These are phyloP conservation scores for Ustilago crameri DNA, from an alignment of 1,284 basidiomycete species.

Conservation along the genomic window DNA sequence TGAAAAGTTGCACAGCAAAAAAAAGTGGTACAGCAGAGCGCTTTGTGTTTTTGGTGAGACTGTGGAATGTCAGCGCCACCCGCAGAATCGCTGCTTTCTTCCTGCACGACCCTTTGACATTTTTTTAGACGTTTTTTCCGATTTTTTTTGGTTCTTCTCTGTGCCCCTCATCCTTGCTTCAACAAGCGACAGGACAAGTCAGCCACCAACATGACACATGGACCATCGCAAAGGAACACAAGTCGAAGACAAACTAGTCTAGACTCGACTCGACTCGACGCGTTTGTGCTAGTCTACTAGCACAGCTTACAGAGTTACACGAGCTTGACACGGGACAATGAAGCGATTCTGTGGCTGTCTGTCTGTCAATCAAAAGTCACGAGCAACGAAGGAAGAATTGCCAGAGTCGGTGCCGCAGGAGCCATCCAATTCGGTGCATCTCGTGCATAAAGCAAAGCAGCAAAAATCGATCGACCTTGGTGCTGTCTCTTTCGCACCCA, in stretches of 20 bases:
- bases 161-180: background rate
- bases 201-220: background rate
- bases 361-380: too few species aligned
- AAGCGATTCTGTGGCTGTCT: too few species aligned
- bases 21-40: slow-evolving; percentile 27
- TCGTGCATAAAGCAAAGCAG: too few species aligned
- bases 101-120: slow-evolving; percentile 14
- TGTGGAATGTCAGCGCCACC: too few species aligned
- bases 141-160: background rate
- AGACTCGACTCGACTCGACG: background rate
- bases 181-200: background rate
- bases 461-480: slow-evolving; percentile 7
- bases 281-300: background rate
- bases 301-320: too few species aligned
- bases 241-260: too few species aligned
- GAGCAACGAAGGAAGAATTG: too few species aligned
- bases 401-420: slow-evolving; percentile 17
- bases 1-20: slow-evolving; percentile 12
- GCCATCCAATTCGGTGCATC: too few species aligned
- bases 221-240: background rate
- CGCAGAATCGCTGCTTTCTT: background rate
- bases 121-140: slow-evolving; percentile 7
- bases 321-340: too few species aligned
- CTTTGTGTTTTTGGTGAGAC: slow-evolving; percentile 1
- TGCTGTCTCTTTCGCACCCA: too few species aligned